phyloP scores from a whole-genome alignment of 2,329 filamentous ascomycete genomes.

The Leptodontidium sp. region DNA sequence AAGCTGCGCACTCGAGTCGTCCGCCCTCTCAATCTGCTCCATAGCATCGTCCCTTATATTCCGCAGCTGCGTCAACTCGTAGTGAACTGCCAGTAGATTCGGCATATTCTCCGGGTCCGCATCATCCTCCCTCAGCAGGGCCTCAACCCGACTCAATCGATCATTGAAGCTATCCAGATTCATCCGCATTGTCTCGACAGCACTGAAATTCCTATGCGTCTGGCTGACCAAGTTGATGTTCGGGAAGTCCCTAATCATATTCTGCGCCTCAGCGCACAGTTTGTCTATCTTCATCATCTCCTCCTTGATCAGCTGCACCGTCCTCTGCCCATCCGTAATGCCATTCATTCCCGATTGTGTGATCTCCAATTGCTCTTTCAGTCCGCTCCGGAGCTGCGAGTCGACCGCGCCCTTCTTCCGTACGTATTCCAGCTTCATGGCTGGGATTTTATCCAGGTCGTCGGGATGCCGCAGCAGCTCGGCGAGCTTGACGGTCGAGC shows the following conservation, averaged over 20 bases:
- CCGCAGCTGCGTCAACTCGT: constrained; percentile 87
- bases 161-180: constrained; percentile 89
- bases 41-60: constrained; percentile 97
- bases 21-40: constrained; percentile 87
- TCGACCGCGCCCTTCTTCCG: constrained; percentile 95
- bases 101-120: constrained; percentile 88
- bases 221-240: constrained; percentile 92
- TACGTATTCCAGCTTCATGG: constrained; percentile 88
- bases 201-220: constrained; percentile 95
- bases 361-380: constrained; percentile 92
- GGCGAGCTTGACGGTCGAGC: constrained; percentile 70
- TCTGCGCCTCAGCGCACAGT: constrained; percentile 95
- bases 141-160: constrained; percentile 77
- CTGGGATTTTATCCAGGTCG: constrained; percentile 94
- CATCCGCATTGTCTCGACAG: constrained; percentile 90
- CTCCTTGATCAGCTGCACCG: constrained; percentile 92
- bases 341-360: constrained; percentile 93
- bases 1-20: constrained; percentile 76
- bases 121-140: constrained; percentile 83
- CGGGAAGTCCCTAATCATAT: constrained; percentile 96
- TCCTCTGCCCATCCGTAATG: constrained; percentile 88
- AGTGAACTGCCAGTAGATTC: constrained; percentile 88
- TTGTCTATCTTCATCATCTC: constrained; percentile 99
- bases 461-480: constrained; percentile 95
- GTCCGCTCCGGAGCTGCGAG: constrained; percentile 84